phyloP scores from a whole-genome alignment of 176 grass and related monocot species.

The Avena atlantica region DNA sequence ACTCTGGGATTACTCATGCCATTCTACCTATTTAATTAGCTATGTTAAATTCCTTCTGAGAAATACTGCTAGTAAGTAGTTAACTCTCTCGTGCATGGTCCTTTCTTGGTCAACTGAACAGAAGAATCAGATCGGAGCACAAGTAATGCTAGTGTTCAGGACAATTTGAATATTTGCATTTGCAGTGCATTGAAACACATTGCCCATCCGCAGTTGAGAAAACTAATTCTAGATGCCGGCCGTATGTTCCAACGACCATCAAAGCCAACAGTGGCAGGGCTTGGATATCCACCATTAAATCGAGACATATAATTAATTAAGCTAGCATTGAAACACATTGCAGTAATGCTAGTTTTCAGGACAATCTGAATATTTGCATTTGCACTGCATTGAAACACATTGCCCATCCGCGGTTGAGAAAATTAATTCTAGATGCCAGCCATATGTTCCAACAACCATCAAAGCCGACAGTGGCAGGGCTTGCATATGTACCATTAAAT shows the following conservation, averaged over 20 bases:
- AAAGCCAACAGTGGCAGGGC: neutral
- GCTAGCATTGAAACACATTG: too few relatives aligned
- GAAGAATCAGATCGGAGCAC: neutral
- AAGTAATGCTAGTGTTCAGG: conserved; percentile 5
- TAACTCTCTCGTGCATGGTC: neutral
- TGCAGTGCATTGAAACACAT: neutral
- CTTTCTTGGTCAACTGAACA: neutral
- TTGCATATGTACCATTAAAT: neutral
- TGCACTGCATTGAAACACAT: neutral
- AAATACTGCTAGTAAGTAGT: neutral
- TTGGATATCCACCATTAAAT: neutral
- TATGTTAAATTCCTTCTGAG: neutral
- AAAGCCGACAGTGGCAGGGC: neutral
- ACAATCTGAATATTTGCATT: neutral
- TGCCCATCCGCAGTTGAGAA: neutral
- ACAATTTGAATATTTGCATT: neutral
- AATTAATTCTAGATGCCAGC: neutral
- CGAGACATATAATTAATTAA: neutral
- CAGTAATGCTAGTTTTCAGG: neutral
- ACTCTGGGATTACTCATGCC: too few relatives aligned
- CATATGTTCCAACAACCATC: neutral
- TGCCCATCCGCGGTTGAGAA: neutral
- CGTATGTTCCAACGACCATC: neutral
- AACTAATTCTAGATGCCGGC: neutral
- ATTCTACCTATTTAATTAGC: neutral